These are phyloP conservation scores for Petunia axillaris DNA, from an alignment of 257 asterid species.

Conservation along the genomic window DNA sequence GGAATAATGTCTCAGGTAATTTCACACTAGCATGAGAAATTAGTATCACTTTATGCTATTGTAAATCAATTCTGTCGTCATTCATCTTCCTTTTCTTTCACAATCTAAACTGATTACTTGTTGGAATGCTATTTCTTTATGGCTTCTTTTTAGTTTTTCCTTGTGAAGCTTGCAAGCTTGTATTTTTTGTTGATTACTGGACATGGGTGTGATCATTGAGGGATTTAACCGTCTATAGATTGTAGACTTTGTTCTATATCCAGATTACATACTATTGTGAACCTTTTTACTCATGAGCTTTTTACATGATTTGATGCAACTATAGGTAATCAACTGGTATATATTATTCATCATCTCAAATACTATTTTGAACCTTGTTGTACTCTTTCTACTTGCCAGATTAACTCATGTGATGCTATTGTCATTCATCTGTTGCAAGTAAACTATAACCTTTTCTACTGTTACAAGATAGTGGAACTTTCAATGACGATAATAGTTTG, in stretches of 20 bases:
- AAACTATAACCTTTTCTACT: background rate
- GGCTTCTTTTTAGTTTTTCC: background rate
- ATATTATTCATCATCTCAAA: background rate
- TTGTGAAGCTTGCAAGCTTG: background rate
- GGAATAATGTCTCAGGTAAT: constrained; percentile 94
- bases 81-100: background rate
- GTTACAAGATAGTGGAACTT: background rate
- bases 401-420: background rate
- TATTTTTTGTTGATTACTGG: background rate
- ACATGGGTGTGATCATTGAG: background rate
- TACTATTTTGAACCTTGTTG: background rate
- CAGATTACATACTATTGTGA: background rate
- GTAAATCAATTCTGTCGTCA: background rate
- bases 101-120: background rate
- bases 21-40: constrained; percentile 23
- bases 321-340: constrained; percentile 18
- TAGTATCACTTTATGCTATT: constrained; percentile 27
- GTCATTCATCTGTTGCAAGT: constrained; percentile 4
- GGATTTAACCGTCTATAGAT: background rate
- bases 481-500: background rate
- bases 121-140: background rate
- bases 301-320: constrained; percentile 4
- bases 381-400: background rate
- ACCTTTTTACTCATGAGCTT: background rate
- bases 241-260: background rate